These are phyloP conservation scores for Fonsecaea pugnacius DNA, from an alignment of 2,329 filamentous ascomycete genomes.

Conservation along the genomic window DNA sequence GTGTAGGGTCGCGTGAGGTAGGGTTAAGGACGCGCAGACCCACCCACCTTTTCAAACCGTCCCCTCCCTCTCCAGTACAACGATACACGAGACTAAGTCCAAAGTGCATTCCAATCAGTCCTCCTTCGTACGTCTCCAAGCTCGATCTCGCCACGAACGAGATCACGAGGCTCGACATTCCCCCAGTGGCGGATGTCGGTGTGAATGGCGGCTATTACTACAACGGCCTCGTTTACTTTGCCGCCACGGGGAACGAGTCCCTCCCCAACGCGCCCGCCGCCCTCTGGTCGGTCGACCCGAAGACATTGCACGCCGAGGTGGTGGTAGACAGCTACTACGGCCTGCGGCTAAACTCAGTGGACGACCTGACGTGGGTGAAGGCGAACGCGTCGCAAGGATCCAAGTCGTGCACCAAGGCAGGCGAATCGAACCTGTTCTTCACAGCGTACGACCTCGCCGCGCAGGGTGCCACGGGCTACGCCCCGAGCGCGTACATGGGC, in stretches of 20 bases:
- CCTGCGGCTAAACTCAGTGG: neutral
- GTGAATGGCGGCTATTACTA: conserved; percentile 11
- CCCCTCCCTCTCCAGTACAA: too few relatives aligned
- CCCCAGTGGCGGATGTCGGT: neutral
- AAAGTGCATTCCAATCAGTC: too few relatives aligned
- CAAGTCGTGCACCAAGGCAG: neutral
- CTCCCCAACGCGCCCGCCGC: neutral
- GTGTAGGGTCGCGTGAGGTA: too few relatives aligned
- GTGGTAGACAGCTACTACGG: conserved; percentile 20
- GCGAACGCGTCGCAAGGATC: too few relatives aligned
- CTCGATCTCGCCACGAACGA: neutral
- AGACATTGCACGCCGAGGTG: neutral
- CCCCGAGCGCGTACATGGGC: neutral
- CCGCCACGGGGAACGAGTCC: neutral
- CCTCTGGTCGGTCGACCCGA: conserved; percentile 6
- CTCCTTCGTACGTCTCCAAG: conserved; percentile 1
- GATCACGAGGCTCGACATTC: neutral
- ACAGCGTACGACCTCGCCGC: neutral
- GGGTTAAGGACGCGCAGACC: too few relatives aligned
- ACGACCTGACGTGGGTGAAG: conserved; percentile 11
- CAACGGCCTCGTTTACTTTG: conserved; percentile 11
- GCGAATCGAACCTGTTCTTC: conserved; percentile 8
- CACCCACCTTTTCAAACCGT: too few relatives aligned
- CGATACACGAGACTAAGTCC: too few relatives aligned
- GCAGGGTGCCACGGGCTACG: neutral